Conservation (phyloP, 176 grass and related monocot species). For the maize (Zea mays) region DNA sequence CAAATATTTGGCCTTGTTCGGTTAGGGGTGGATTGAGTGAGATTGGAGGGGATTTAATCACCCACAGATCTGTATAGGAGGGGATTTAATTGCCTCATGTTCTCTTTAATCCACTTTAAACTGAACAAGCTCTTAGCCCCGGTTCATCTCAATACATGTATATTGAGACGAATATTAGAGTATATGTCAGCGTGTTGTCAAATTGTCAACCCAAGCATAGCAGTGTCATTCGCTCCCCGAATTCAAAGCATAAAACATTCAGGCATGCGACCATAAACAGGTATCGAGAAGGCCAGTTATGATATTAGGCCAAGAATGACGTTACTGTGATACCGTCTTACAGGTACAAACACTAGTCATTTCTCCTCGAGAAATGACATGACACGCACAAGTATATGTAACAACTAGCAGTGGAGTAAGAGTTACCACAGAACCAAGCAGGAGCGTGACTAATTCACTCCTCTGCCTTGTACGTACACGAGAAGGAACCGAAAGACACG, state of each 20-base stretch:
- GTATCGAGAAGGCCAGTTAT: constrained; percentile 28
- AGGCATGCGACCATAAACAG: background rate
- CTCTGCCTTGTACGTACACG: constrained; percentile 19
- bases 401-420: background rate
- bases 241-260: background rate
- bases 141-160: too few species aligned
- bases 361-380: constrained; percentile 26
- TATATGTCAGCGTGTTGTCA: background rate
- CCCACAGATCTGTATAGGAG: too few species aligned
- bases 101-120: too few species aligned
- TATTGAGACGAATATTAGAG: too few species aligned
- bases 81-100: too few species aligned
- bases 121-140: too few species aligned
- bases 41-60: too few species aligned
- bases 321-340: constrained; percentile 18
- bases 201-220: background rate
- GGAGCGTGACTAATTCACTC: background rate
- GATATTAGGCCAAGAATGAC: constrained; percentile 43
- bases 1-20: too few species aligned
- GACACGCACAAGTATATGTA: constrained; percentile 7
- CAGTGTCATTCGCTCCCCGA: background rate
- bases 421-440: too few species aligned
- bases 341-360: constrained; percentile 28
- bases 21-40: too few species aligned
- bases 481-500: background rate